Conservation (phyloP, 139 green algal genomes). For the Tetraselmis striata region DNA sequence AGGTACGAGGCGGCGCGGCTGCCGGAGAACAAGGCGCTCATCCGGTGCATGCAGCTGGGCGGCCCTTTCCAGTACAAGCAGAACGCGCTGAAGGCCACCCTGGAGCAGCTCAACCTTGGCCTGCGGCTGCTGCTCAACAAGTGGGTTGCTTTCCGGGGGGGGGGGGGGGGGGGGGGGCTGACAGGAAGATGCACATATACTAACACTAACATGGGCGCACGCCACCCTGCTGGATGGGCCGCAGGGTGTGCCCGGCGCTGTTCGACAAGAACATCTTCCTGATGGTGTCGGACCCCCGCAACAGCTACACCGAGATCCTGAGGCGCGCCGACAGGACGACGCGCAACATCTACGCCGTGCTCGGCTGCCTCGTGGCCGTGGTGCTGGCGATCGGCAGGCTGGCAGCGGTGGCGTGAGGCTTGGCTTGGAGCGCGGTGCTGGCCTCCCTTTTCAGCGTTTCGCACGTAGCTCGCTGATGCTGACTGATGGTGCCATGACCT, state of each 20-base stretch:
- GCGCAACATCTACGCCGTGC: background rate
- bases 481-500: no score
- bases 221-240: background rate
- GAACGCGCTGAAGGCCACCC: background rate
- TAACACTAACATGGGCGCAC: no score
- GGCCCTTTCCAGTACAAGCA: constrained; percentile 8
- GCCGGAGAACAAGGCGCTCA: background rate
- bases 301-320: constrained; percentile 4
- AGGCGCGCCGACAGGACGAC: background rate
- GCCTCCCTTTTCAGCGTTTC: no score
- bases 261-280: constrained; percentile 5
- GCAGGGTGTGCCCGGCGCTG: constrained; percentile 1
- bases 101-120: background rate
- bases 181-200: no score
- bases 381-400: no score
- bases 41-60: constrained; percentile 4
- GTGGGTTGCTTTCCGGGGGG: no score
- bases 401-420: no score
- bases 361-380: background rate
- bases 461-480: no score
- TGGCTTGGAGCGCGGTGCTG: no score
- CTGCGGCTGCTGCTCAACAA: background rate
- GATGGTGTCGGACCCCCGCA: background rate
- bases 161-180: no score
- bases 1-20: background rate